Percentiles rank a stretch among this genome's conserved stretches.
Evolutionary conservation across 2,329 filamentous ascomycete species (phyloP).

Genomic region (Claviceps spartinae): DNA sequence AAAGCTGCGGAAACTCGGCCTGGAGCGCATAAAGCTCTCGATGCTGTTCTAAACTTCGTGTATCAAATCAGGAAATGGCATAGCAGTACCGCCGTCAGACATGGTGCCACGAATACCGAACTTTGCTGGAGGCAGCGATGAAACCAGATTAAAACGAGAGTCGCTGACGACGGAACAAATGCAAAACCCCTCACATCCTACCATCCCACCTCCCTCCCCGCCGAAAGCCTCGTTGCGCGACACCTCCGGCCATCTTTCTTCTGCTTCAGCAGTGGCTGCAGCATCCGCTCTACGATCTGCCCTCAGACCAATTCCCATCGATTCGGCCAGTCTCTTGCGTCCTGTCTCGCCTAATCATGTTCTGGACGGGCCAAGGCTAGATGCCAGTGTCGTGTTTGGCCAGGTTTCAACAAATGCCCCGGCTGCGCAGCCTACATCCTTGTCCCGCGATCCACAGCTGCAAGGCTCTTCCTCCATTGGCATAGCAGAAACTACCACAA

Average conservation of each 20-base stretch:
- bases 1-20: background rate
- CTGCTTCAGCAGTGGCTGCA: slow-evolving; percentile 11
- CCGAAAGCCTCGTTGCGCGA: background rate
- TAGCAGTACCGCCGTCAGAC: slow-evolving; percentile 30
- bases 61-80: slow-evolving; percentile 24
- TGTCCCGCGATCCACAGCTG: slow-evolving; percentile 15
- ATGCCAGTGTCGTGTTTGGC: slow-evolving; percentile 10
- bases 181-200: slow-evolving; percentile 5
- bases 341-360: slow-evolving; percentile 50
- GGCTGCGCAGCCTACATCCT: slow-evolving; percentile 1
- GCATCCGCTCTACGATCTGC: slow-evolving; percentile 21
- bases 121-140: slow-evolving; percentile 19
- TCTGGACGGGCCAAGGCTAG: slow-evolving; percentile 20
- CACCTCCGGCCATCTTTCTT: background rate
- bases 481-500: slow-evolving; percentile 22
- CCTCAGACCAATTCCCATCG: slow-evolving; percentile 16
- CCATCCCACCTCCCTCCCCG: slow-evolving; percentile 10
- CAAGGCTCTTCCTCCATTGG: slow-evolving; percentile 21
- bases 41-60: slow-evolving; percentile 18
- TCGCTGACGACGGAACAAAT: slow-evolving; percentile 14
- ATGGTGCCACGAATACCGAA: slow-evolving; percentile 28
- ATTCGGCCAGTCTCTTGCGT: slow-evolving; percentile 37
- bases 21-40: slow-evolving; percentile 9
- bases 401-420: slow-evolving; percentile 7
- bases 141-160: slow-evolving; percentile 19